These are phyloP conservation scores for Geotrichum macrosporum DNA, from an alignment of 1,139 yeast species.

Conservation along the genomic window DNA sequence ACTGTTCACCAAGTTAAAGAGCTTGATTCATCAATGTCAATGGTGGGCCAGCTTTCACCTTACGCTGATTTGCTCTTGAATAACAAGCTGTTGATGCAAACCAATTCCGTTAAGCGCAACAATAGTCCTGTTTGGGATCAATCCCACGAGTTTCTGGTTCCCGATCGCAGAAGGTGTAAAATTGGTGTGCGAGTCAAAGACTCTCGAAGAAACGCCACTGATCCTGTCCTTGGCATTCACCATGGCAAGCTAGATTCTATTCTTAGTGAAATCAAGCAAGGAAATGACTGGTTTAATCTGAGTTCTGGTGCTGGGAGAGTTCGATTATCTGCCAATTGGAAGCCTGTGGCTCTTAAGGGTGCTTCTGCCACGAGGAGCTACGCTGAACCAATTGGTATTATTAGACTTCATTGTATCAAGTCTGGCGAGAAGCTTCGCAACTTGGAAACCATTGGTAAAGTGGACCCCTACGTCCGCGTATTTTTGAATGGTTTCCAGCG, in stretches of 20 bases:
- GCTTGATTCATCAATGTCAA: conserved; percentile 59
- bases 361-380: conserved; percentile 69
- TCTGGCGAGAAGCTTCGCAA: conserved; percentile 65
- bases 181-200: conserved; percentile 65
- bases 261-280: conserved; percentile 72
- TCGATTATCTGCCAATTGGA: conserved; percentile 69
- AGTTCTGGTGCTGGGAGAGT: conserved; percentile 66
- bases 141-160: conserved; percentile 64
- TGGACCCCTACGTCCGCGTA: conserved; percentile 86
- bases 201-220: conserved; percentile 55
- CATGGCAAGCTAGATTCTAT: conserved; percentile 56
- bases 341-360: conserved; percentile 68
- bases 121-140: conserved; percentile 67
- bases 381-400: conserved; percentile 88
- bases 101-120: conserved; percentile 56
- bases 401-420: conserved; percentile 65
- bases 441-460: conserved; percentile 80
- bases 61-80: conserved; percentile 68
- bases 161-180: conserved; percentile 66
- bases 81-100: conserved; percentile 53
- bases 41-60: conserved; percentile 65
- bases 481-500: conserved; percentile 71
- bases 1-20: conserved; percentile 68
- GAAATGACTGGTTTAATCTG: conserved; percentile 68
- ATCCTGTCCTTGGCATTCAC: conserved; percentile 52